Evolutionary conservation across 768 basidiomycete species (phyloP).

Genomic region (Agaricus subrufescens): DNA sequence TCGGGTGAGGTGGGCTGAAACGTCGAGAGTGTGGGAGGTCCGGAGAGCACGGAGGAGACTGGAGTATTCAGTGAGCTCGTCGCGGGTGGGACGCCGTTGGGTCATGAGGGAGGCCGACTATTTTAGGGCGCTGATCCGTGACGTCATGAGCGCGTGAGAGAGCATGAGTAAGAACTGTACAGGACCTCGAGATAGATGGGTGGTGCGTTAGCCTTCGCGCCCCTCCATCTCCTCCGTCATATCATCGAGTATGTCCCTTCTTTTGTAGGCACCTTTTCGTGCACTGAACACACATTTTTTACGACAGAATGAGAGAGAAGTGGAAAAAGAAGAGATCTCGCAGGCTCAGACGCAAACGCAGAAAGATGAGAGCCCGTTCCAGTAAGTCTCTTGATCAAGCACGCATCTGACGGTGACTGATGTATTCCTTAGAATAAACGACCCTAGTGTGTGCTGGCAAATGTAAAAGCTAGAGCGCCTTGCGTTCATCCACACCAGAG

Average conservation of each 20-base stretch:
- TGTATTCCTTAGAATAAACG: conserved; percentile 30
- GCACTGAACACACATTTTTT: background rate
- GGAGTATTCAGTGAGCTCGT: conserved; percentile 13
- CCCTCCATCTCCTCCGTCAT: conserved; percentile 24
- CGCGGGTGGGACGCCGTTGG: conserved; percentile 1
- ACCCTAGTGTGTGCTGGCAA: conserved; percentile 3
- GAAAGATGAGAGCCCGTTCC: conserved; percentile 95
- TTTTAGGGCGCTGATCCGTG: conserved; percentile 1
- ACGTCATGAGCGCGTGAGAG: conserved; percentile 21
- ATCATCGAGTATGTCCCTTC: conserved; percentile 24
- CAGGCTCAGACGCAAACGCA: conserved; percentile 89
- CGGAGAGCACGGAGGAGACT: conserved; percentile 13
- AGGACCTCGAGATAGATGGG: conserved; percentile 23
- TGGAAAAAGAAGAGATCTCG: conserved; percentile 96
- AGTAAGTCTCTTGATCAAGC: conserved; percentile 47
- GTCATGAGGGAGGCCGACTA: conserved; percentile 1
- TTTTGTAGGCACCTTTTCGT: background rate
- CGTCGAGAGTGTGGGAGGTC: conserved; percentile 5
- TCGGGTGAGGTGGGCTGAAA: conserved; percentile 1
- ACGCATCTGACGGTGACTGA: background rate
- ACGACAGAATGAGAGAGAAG: conserved; percentile 84
- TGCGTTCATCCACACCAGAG: background rate
- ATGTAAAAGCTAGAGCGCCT: conserved; percentile 5
- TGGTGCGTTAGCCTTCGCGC: conserved; percentile 6
- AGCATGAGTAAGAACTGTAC: conserved; percentile 39